Evolutionary conservation across 1,284 basidiomycete genomes (phyloP), one percentile per base, ranked within the genome.

Genomic region (Cutaneotrichosporon dermatis): DNA sequence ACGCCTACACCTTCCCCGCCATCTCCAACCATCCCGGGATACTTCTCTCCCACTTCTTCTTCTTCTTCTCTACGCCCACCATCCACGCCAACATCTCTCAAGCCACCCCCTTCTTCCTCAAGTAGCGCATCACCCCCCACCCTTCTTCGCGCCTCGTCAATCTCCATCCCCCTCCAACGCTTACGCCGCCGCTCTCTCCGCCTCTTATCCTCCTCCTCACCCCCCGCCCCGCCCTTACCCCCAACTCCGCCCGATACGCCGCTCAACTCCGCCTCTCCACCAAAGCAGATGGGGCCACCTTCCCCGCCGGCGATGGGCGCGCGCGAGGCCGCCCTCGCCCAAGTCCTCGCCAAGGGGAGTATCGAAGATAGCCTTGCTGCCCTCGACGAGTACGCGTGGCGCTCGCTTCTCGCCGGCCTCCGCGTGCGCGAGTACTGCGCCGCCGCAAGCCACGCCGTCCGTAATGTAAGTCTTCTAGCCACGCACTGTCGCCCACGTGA

Each of bases 371-470:
- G 41, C 3, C 13, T 49, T 4, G 46, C 56, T n/a, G 54, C 53
- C 1, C 59, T 65, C 13, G 64, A 65, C 9, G 64, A 65, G 41
- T 65, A 60, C 40, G 64, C 61, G 5, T 65, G 64, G 64, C 60
- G 58, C 44, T 58, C 60, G 3, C 58, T 65, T 35, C 49, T 60
- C 36, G 58, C 60, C 2, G 61, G 64, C 11, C 37, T 56, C 9
- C 61, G 64, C 6, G 64, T 65, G 3, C 58, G 64, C 40, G 64
- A 62, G 33, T 62, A 62, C 49, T 65, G 64, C 44, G 50, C 39
- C 12, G 54, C 46, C 3, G 64, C 61, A 2, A 55, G 45, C 41
- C 40, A 49, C 13, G 56, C 54, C 8, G 58, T 65, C 6, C 56
- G 49, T 16, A 44, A 34, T 36, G 63, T 65, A 36, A 45, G 60